A percentile compares a stretch with the other conserved stretches of the same genome.
Evolutionary conservation across 495 filamentous ascomycete genomes (phyloP).

Genomic region (Hypoxylon rickii): DNA sequence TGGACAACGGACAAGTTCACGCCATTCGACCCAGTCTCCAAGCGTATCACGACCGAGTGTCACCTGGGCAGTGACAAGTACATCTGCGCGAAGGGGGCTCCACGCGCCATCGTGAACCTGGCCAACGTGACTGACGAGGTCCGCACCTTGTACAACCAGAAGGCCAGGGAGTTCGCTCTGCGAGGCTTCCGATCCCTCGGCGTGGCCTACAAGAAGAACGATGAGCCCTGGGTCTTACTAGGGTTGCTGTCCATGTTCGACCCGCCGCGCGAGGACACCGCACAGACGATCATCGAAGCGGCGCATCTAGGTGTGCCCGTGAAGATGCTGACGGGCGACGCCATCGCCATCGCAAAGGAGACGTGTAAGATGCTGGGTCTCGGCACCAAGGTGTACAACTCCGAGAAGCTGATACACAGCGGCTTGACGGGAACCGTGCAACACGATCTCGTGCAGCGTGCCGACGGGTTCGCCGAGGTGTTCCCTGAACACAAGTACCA

Average conservation of each 20-base stretch:
- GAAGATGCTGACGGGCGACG: constrained; percentile 96
- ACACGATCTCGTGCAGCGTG: constrained; percentile 90
- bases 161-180: constrained; percentile 83
- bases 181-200: constrained; percentile 92
- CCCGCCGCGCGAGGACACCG: constrained; percentile 87
- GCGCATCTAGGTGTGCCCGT: constrained; percentile 82
- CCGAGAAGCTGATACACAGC: constrained; percentile 77
- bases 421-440: constrained; percentile 89
- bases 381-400: constrained; percentile 92
- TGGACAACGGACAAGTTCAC: constrained; percentile 80
- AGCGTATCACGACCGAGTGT: constrained; percentile 85
- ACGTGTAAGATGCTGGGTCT: constrained; percentile 87
- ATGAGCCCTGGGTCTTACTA: constrained; percentile 81
- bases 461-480: constrained; percentile 93
- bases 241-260: constrained; percentile 92
- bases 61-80: constrained; percentile 71
- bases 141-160: constrained; percentile 77
- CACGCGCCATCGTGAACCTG: constrained; percentile 76
- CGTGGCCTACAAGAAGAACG: constrained; percentile 80
- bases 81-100: constrained; percentile 87
- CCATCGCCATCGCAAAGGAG: constrained; percentile 88
- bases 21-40: constrained; percentile 92
- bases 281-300: constrained; percentile 85
- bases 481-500: constrained; percentile 98
- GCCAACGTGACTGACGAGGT: constrained; percentile 74